Conservation (phyloP, 495 filamentous ascomycete genomes). For the Physcia stellaris region DNA sequence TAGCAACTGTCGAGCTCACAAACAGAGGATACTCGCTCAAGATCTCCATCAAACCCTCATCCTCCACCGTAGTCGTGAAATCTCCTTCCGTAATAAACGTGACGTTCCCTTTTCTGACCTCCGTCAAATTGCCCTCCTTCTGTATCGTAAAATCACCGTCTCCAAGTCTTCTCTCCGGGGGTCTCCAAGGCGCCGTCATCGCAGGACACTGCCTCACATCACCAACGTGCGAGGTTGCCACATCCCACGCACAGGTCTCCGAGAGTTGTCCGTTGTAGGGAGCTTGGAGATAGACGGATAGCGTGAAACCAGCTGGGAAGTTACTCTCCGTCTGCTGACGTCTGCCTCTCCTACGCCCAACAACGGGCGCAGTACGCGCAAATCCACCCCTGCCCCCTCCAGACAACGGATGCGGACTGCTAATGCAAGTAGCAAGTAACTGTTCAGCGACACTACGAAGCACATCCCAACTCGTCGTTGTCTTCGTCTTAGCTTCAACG, state of each 20-base stretch:
- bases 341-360: background rate
- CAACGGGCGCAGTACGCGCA: slow-evolving; percentile 1
- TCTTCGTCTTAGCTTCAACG: slow-evolving; percentile 1
- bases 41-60: too few species aligned
- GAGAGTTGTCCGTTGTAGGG: slow-evolving; percentile 1
- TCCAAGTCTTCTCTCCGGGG: slow-evolving; percentile 1
- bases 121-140: too few species aligned
- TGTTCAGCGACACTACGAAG: slow-evolving; percentile 1
- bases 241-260: slow-evolving; percentile 1
- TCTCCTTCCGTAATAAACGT: too few species aligned
- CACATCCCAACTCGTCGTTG: slow-evolving; percentile 3
- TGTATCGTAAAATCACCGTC: background rate
- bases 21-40: too few species aligned
- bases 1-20: too few species aligned
- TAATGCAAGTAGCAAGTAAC: background rate
- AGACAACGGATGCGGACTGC: background rate
- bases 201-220: slow-evolving; percentile 1
- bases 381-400: slow-evolving; percentile 1
- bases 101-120: too few species aligned
- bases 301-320: background rate
- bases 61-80: too few species aligned
- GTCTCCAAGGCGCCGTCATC: background rate
- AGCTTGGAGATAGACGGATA: slow-evolving; percentile 2
- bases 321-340: background rate
- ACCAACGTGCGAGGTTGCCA: slow-evolving; percentile 2